Base-by-base conservation (phyloP, 345 rosid species). In the Populus alba region DNA sequence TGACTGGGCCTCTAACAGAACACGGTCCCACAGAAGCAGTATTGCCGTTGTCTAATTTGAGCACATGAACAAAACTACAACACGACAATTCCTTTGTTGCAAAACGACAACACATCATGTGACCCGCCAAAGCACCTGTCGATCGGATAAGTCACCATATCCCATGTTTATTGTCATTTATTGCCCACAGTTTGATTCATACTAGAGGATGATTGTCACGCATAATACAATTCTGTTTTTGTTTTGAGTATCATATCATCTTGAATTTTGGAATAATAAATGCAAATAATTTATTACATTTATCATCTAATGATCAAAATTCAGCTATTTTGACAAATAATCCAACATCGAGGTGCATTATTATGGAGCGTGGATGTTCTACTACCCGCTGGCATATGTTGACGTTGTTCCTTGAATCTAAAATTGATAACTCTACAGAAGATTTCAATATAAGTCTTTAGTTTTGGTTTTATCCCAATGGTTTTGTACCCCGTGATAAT, bases 101-200 rank as follows among this genome's bases (percentile, higher is more conserved):
- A 77, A 68, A 49, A 22, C 49, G 22, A 3, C 39, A 27, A 71
- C 85, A 77, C n/a, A 68, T 68, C 85, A 83, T 75, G 81, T 83
- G 85, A 59, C 45, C 8, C 20, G 6, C 18, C 18, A 1, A 61
- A 25, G 27, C 47, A 67, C 16, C 38, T 7, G 39, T 39, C 22
- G 18, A 23, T 38, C 37, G 5, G 20, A 78, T 68, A 47, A 61
- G 11, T 61, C 63, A 67, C 61, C 9, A 5, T 8, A 15, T 4
- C 22, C 10, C 22, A 11, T 11, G 7, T 74, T 16, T 74, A 18
- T 31, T 71, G 4, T 33, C 35, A 10, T 41, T 33, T 53, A 51
- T 16, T 23, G 51, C 37, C 15, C 25, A 13, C 31, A 38, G 38
- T 9, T 57, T 29, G 51, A 2, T 38, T 7, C 2, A 1, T 1